Percentiles rank a stretch among this genome's conserved stretches.
Conservation (phyloP, 305 asterid species). For the Fraxinus sp. region DNA sequence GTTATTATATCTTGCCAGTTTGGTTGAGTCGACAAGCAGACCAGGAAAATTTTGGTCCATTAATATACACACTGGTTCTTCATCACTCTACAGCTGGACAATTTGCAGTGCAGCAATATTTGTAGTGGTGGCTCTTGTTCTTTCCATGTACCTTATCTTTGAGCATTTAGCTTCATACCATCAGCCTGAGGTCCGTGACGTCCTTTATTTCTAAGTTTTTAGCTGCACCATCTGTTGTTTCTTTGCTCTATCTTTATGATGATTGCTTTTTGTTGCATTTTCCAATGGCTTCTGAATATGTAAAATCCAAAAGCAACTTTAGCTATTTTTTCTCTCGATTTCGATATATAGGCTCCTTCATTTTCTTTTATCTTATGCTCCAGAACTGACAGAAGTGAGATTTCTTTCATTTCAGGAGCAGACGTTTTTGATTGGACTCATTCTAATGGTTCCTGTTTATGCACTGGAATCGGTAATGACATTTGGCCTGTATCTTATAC, state of each 20-base stretch:
- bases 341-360: constrained; percentile 9
- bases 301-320: not conserved
- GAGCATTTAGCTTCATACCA: constrained; percentile 93
- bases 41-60: constrained; percentile 43
- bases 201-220: constrained; percentile 10
- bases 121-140: constrained; percentile 71
- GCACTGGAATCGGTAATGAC: constrained; percentile 88
- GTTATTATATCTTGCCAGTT: constrained; percentile 39
- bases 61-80: constrained; percentile 40
- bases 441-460: constrained; percentile 98
- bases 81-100: constrained; percentile 65
- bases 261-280: not conserved
- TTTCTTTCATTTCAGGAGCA: constrained; percentile 74
- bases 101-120: constrained; percentile 74
- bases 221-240: not conserved
- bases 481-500: constrained; percentile 17
- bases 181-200: constrained; percentile 80
- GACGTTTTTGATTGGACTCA: constrained; percentile 83
- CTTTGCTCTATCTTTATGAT: not conserved
- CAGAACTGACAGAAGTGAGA: constrained; percentile 9
- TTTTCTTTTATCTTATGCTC: constrained; percentile 7
- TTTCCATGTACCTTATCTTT: constrained; percentile 75
- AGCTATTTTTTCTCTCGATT: constrained; percentile 5
- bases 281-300: not conserved
- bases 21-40: constrained; percentile 60